Percentiles rank a stretch among this genome's conserved stretches.
phyloP scores from a whole-genome alignment of 176 grass and related monocot genomes.

The Tillandsia fasciculata region DNA sequence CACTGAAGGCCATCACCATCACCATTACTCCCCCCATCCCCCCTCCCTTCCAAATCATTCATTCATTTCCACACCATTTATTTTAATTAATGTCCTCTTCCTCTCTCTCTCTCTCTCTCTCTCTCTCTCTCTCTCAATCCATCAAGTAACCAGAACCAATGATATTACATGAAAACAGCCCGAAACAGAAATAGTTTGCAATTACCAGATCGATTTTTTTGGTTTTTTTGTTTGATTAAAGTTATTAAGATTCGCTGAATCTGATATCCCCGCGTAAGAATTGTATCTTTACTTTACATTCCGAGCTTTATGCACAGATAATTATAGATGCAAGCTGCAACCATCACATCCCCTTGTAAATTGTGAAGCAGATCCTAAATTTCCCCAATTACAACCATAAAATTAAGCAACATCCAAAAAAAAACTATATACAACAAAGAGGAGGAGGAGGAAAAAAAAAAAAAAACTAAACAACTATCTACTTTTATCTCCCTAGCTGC shows the following conservation, averaged over 20 bases:
- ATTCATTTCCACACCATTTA: no score
- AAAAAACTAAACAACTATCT: no score
- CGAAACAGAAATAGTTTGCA: no score
- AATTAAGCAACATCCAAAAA: neutral
- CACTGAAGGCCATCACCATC: neutral
- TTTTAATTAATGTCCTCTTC: neutral
- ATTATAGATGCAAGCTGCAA: neutral
- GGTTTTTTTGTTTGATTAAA: no score
- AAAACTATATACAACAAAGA: conserved; percentile 1
- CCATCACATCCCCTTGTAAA: no score
- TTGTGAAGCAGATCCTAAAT: no score
- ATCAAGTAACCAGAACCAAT: no score
- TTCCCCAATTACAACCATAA: neutral
- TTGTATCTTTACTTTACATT: neutral
- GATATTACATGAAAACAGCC: no score
- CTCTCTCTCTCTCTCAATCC: no score
- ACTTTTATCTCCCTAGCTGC: neutral
- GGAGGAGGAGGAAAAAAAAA: neutral
- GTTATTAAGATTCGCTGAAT: no score
- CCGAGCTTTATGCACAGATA: neutral
- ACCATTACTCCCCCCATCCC: neutral
- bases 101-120: neutral
- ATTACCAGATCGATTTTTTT: no score
- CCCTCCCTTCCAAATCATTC: neutral
- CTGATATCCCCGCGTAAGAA: no score